These are phyloP conservation scores for Phragmites australis DNA, from an alignment of 176 grass and related monocot genomes.

Conservation along the genomic window DNA sequence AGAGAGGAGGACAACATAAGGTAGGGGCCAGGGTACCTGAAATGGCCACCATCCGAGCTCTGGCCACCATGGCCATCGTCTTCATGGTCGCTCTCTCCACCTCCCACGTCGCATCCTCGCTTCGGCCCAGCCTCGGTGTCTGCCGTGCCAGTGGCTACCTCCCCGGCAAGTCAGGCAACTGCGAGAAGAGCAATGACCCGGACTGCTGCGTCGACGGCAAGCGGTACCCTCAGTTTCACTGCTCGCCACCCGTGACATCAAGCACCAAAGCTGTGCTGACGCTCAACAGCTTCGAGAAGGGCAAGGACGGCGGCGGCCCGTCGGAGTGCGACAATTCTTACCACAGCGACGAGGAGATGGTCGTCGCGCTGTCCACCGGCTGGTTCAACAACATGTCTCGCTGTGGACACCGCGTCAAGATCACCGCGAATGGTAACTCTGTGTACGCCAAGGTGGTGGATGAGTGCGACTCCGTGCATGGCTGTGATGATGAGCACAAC, in stretches of 20 bases:
- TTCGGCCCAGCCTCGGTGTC: neutral
- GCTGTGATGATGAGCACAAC: constrained; percentile 40
- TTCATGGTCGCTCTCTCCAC: constrained; percentile 28
- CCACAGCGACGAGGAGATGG: constrained; percentile 39
- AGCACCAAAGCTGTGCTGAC: constrained; percentile 39
- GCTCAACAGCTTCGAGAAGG: constrained; percentile 51
- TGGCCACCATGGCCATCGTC: neutral
- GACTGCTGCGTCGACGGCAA: constrained; percentile 51
- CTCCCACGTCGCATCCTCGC: constrained; percentile 9
- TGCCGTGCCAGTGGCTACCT: constrained; percentile 51
- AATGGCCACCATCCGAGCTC: constrained; percentile 12
- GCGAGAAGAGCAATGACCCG: constrained; percentile 25
- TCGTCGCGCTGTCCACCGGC: constrained; percentile 44
- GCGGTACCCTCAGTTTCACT: constrained; percentile 48
- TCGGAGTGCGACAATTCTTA: constrained; percentile 46
- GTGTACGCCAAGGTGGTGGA: constrained; percentile 53
- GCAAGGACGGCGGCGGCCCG: constrained; percentile 41
- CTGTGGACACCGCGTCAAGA: constrained; percentile 41
- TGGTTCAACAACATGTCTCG: constrained; percentile 37
- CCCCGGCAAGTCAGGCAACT: constrained; percentile 34
- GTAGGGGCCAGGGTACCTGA: neutral
- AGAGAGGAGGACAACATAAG: too few relatives aligned
- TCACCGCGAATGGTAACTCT: constrained; percentile 24
- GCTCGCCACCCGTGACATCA: constrained; percentile 47
- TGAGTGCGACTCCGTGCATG: constrained; percentile 62